Base-by-base conservation (phyloP, 2,329 filamentous ascomycete genomes). In the Didymosphaeria variabile region DNA sequence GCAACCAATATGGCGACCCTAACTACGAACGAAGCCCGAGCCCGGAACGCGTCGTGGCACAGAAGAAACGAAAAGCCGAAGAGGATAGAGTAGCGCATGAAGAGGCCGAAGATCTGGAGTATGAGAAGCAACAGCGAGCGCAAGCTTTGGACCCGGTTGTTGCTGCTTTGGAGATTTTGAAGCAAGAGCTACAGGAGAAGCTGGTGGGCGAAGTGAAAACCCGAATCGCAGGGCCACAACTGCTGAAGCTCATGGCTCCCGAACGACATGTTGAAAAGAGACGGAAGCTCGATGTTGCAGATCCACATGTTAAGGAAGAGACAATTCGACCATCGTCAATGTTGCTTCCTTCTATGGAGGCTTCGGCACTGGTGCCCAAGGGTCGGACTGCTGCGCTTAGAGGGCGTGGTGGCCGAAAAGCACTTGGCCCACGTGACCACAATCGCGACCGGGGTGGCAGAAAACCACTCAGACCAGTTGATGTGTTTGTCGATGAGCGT, bases 101-200 rank as follows among this genome's bases (percentile, higher is more conserved):
- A 72, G 90, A 93, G 46, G 91, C 92, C 64, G 86, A 89, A 52
- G 94, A 97, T 73, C 75, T 94, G 8, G 93, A 97, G 73, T 91
- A 95, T 67, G 94, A 98, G 77, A 97, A 95, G 81, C 90, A 88
- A 72, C 90, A 94, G 69, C 85, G 94, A 55, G 94, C 94, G 19
- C 90, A 91, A 72, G 91, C 96, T 74, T 87, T 97, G 66, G 94
- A 99, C 77, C 94, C 95, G n/a, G 92, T 94, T 5, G 81, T 84
- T 52, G 94, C 96, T 73, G 94, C 95, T 36, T 84, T 93, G 42
- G 89, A 94, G 63, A 86, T 91, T 47, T 86, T 97, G 56, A 87
- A 90, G 55, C 87, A 88, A 56, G 94, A 98, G 76, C 83, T 99
- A 74, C 89, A 88, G 61, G 91, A 96, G 74, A 95, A 96, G 76